Conservation (phyloP, 2,329 filamentous ascomycete species). For the Thelonectria discophora region DNA sequence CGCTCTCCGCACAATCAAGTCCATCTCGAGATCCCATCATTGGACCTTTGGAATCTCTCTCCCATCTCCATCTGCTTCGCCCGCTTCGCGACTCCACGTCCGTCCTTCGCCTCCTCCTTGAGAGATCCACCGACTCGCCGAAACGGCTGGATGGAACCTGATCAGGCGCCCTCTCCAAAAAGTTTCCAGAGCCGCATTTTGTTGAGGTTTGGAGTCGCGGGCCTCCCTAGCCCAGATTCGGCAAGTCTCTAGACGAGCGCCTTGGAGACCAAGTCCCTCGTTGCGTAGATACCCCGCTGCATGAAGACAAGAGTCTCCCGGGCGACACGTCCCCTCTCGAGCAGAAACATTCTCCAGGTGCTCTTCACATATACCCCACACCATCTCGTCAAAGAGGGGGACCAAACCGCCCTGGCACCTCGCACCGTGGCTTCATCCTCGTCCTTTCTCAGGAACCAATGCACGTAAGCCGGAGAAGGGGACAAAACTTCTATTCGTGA, state of each 20-base stretch:
- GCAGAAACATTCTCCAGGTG: neutral
- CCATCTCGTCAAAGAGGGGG: neutral
- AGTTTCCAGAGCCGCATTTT: slow-evolving; percentile 35
- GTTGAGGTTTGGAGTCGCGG: slow-evolving; percentile 34
- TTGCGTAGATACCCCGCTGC: slow-evolving; percentile 1
- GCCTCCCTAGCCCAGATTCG: neutral
- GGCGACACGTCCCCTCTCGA: neutral
- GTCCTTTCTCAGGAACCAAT: slow-evolving; percentile 19
- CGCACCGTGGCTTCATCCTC: slow-evolving; percentile 15
- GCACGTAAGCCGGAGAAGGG: slow-evolving; percentile 15
- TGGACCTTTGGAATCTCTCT: neutral
- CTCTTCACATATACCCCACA: slow-evolving; percentile 20
- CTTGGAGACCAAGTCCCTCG: neutral
- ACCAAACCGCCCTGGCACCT: neutral
- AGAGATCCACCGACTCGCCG: slow-evolving; percentile 5
- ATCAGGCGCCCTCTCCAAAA: slow-evolving; percentile 26
- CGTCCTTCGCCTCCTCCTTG: neutral
- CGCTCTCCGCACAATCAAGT: neutral
- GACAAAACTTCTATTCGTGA: neutral
- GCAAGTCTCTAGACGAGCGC: neutral
- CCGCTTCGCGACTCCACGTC: slow-evolving; percentile 3
- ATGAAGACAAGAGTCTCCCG: slow-evolving; percentile 10
- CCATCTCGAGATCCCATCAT: slow-evolving; percentile 4
- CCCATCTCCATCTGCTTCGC: slow-evolving; percentile 12
- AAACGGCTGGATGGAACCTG: slow-evolving; percentile 24